Evolutionary conservation across 768 basidiomycete species (phyloP), one percentile per base, ranked within the genome.

Genomic region (Hemileccinum rubropunctum): DNA sequence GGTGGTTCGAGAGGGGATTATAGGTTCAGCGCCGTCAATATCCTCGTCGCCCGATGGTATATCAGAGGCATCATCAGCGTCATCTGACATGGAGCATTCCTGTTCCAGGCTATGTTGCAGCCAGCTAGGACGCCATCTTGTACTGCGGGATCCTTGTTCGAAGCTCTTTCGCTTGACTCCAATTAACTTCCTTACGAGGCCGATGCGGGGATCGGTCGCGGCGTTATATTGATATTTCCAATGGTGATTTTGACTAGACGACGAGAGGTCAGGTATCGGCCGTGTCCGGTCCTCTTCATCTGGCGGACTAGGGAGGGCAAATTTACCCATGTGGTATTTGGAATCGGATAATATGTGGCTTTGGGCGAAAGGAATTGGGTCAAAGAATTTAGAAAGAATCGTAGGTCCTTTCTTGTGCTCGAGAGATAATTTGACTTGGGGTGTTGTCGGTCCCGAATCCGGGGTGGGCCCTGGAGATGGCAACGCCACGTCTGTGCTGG

Each of bases 301-400:
- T 3, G 81, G 80, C 6, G 84, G 83, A 48, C 78, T 85, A 3
- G 84, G 81, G 40, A 88, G 65, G 20, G 76, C 74, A 59, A 91
- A 92, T 65, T 91, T 91, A 27, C 89, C 89, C 21, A 75, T 57
- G 43, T 67, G 63, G 58, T 93, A 91, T 68, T 93, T 93, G 10
- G 81, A 81, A 61, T 92, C 89, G 13, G 81, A 73, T 13, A 73
- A 56, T 15, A 77, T 74, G 61, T 91, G 85, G 38, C 76, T 79
- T 10, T 73, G 65, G 0, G 84, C 79, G 52, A 93, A 91, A 0
- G 84, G 81, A 21, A 93, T 87, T 0, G 90, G 82, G 33, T 89
- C 86, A 52, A 90, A 92, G 23, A 69, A 63, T 45, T 55, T 60
- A 61, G 58, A 53, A 66, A 51, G 44, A 47, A 21, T 52, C 34